Evolutionary conservation across 1,139 yeast species (phyloP), one percentile per base, ranked within the genome.

Genomic region (Taphrina sp.): DNA sequence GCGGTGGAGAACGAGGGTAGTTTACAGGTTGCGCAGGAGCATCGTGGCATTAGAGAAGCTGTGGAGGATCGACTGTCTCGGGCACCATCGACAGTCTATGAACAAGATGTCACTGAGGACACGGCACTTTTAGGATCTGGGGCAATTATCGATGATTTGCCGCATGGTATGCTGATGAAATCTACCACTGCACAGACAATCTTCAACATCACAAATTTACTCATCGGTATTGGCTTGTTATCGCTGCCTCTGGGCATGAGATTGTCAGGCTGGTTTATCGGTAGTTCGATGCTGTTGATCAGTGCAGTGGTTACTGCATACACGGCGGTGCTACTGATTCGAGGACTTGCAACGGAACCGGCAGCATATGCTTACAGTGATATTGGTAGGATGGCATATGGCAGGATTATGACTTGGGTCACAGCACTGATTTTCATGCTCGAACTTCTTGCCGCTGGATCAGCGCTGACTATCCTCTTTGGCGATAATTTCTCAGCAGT

Each of bases 311-410:
- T 79, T 10, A 87, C 96, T 0, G 76, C 76, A 59, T 74, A 79
- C 60, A 83, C 95, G 0, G 95, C 96, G n/a, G 73, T 69, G 58
- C 73, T 76, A 67, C 74, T 79, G 42, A 81, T 85, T 5, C 75
- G 75, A 58, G 80, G 85, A 60, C 71, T 87, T 77, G 89, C 83
- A 62, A 80, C 85, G 1, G 90, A 87, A 67, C 78, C 76, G 8
- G 81, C 89, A 0, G 74, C 90, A 61, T 83, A 83, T 77, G 86
- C 96, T 0, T 90, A 88, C 67, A 95, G 95, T 3, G 96, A 89
- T 68, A 74, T 86, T 63, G 94, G 90, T 3, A 82, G 78, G 63
- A 88, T 86, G 4, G 83, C 92, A 0, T 85, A 81, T 67, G 86
- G 85, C 0, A 64, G 77, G 3, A 73, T 70, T 39, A 85, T 83